These are phyloP conservation scores for Anthracocystis walkeri DNA, from an alignment of 1,284 basidiomycete species.

Conservation along the genomic window DNA sequence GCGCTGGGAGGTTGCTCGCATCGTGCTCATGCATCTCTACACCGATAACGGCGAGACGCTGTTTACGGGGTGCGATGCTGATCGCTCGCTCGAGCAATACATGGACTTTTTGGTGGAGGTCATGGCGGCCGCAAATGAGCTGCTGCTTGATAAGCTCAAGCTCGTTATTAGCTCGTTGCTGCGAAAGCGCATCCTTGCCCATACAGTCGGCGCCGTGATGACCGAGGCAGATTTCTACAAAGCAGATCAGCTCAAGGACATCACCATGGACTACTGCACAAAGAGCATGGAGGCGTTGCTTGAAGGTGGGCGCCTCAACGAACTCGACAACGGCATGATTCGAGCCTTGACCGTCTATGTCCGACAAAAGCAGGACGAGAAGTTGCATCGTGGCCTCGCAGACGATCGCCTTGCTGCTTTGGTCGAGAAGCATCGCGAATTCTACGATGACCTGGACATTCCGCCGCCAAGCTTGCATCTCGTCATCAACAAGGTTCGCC, in stretches of 20 bases:
- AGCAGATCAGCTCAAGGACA: conserved; percentile 78
- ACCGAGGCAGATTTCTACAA: conserved; percentile 85
- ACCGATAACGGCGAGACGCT: conserved; percentile 78
- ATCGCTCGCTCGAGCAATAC: conserved; percentile 78
- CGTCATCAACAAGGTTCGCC: conserved; percentile 57
- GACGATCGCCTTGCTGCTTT: conserved; percentile 75
- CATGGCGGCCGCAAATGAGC: conserved; percentile 86
- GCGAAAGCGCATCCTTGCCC: conserved; percentile 75
- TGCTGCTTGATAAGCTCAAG: conserved; percentile 86
- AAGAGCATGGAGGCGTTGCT: conserved; percentile 89
- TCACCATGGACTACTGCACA: conserved; percentile 84
- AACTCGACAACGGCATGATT: conserved; percentile 77
- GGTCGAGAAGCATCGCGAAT: conserved; percentile 78
- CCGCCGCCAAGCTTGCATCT: conserved; percentile 73
- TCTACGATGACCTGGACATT: conserved; percentile 84
- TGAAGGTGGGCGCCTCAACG: conserved; percentile 81
- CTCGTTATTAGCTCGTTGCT: conserved; percentile 79
- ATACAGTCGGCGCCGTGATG: conserved; percentile 85
- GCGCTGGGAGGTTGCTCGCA: conserved; percentile 80
- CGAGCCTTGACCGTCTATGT: conserved; percentile 78
- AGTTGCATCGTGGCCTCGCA: conserved; percentile 78
- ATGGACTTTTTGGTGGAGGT: conserved; percentile 90
- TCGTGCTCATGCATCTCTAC: conserved; percentile 83
- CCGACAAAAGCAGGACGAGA: conserved; percentile 76
- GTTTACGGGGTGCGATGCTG: conserved; percentile 73